Base-by-base conservation (phyloP, 768 basidiomycete species). In the Boletus vinaceobasis region DNA sequence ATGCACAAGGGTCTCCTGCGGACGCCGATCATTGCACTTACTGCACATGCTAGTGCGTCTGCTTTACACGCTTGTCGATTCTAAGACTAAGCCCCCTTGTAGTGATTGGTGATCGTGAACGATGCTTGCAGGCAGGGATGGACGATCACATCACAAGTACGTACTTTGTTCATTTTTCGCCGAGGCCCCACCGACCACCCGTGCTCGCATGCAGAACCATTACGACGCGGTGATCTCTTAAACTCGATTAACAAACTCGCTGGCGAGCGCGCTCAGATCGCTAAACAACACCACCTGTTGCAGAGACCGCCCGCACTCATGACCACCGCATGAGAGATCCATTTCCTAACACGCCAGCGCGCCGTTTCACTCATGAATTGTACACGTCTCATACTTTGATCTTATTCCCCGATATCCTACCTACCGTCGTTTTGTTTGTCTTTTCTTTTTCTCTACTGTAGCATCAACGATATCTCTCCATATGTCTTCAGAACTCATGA, bases 1-100 rank as follows among this genome's bases (percentile, higher is more conserved):
- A 74, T 79, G 67, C 79, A 86, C 58, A 84, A 84, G 59, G 79
- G 83, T 8, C 75, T 93, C 31, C 67, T 82, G 15, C 80, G 85
- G 2, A 92, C 85, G 7, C 96, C 97, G 1, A 98, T 99, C 62
- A 93, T 98, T 63, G 97, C 97, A 1, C 77, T 99, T 38, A 98
- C 97, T 1, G 96, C 96, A 3, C 96, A 99, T 72, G 96, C 96
- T 47, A 98, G 90, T 92, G 60, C 65, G 90, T 87, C 31, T 46
- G 19, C 29, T 38, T 33, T 48, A 26, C 21, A 7, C 11, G 39
- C 42, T n/a, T 46, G 7, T 39, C 5, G 21, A 42, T 36, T 23
- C n/a, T 19, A 52, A 62, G 21, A 4, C 51, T 65, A 51, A 63
- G 7, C 43, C 21, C 19, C 8, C 19, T 56, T 55, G 9, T 48